Evolutionary conservation across 2,329 filamentous ascomycete species (phyloP), one percentile per base, ranked within the genome.

Genomic region (Colletotrichum camelliae): DNA sequence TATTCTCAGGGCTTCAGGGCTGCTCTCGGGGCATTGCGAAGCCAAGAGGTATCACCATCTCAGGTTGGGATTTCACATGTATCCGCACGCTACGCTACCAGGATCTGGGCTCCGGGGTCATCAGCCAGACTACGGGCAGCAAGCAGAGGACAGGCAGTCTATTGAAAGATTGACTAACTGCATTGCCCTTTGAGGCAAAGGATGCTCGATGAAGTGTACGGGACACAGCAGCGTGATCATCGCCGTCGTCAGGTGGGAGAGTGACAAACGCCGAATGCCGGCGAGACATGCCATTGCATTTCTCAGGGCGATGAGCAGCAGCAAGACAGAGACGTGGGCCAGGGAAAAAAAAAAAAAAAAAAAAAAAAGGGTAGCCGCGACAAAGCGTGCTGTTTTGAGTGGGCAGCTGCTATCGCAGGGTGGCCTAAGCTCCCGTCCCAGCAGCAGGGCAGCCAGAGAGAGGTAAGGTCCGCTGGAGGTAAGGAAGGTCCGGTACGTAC

Each of bases 351-450:
- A 13, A 8, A 48, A 12, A 10, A 7, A 21, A 48, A 12, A 21
- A 48, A 21, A 48, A 48, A 48, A 43, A n/a, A 43, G 18, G 39
- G 43, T 48, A 48, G 70, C 65, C 70, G 70, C 58, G 70, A 74
- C 74, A 69, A 55, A 76, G 74, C 70, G 74, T n/a, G 43, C 31
- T 77, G 69, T 77, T 64, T 61, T 75, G 72, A 62, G 61, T 67
- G 55, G 69, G 69, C 64, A 64, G 62, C 64, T 66, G 27, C 60
- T 71, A 67, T 65, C 57, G 64, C 64, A 68, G 43, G 33, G 64
- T 75, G 73, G 70, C 57, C 73, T 73, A 75, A 75, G 69, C 73
- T 75, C 70, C 69, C 35, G 58, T 67, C 69, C 62, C 31, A 70
- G 69, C 33, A 33, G 37, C 52, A 58, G 48, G 24, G 24, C 21